phyloP scores from a whole-genome alignment of 177 flowering plant genomes.

The Vitis hybrid region DNA sequence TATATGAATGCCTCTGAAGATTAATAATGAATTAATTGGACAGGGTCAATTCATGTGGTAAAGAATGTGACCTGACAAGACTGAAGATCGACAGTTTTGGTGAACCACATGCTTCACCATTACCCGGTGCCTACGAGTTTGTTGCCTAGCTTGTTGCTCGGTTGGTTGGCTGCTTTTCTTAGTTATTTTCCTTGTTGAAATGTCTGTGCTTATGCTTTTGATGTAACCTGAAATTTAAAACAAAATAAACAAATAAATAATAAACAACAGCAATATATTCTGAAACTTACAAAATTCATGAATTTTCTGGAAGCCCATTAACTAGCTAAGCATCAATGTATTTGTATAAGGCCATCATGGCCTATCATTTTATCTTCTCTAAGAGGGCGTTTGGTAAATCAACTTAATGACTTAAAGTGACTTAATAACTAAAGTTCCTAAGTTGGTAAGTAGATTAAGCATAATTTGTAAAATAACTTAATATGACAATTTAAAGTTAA shows the following conservation, averaged over 20 bases:
- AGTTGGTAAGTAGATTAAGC: too few species aligned
- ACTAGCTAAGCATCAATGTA: too few species aligned
- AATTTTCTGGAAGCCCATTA: too few species aligned
- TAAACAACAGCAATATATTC: too few species aligned
- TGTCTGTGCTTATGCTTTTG: neutral
- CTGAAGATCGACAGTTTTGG: constrained; percentile 15
- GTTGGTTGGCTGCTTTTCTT: constrained; percentile 5
- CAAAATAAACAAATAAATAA: neutral
- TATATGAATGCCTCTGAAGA: neutral
- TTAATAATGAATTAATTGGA: neutral
- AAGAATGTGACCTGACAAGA: constrained; percentile 18
- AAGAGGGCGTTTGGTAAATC: too few species aligned
- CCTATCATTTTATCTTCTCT: too few species aligned
- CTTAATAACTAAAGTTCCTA: too few species aligned
- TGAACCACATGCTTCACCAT: constrained; percentile 19
- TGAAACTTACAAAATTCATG: neutral
- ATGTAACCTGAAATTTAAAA: constrained; percentile 9
- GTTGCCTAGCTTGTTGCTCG: neutral
- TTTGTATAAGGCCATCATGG: too few species aligned
- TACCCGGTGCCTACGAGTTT: constrained; percentile 8
- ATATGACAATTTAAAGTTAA: too few species aligned
- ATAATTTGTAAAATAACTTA: too few species aligned
- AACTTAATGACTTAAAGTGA: too few species aligned
- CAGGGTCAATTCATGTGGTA: neutral
- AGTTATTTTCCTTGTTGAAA: constrained; percentile 2